Conservation (phyloP, 345 rosid species). For the Eucalyptus microcorys region DNA sequence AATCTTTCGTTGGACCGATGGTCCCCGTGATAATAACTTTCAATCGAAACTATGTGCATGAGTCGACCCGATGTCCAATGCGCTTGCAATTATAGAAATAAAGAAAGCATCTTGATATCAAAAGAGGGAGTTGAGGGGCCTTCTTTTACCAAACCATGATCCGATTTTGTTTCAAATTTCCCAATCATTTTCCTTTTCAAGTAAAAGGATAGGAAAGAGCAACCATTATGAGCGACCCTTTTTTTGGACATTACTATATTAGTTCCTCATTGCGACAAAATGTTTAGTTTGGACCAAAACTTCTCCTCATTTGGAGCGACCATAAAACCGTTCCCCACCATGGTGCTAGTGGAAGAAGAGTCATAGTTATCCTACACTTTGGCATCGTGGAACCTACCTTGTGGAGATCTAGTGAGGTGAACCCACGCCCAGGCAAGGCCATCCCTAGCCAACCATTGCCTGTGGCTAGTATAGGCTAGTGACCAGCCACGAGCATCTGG, state of each 20-base stretch:
- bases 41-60: not conserved
- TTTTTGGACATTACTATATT: not conserved
- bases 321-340: not conserved
- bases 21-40: not conserved
- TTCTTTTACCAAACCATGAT: not conserved
- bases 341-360: not conserved
- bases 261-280: not conserved
- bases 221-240: not conserved
- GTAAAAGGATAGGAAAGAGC: not conserved
- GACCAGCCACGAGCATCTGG: fast-evolving
- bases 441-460: not conserved
- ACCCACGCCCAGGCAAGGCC: not conserved
- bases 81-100: not conserved
- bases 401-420: not conserved
- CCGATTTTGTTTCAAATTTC: not conserved
- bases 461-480: not conserved
- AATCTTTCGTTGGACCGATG: not conserved
- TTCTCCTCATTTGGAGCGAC: not conserved
- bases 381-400: not conserved
- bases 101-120: not conserved
- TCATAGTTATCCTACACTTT: not conserved
- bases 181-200: not conserved
- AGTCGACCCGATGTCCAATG: not conserved
- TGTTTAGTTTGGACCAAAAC: not conserved
- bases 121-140: not conserved